Evolutionary conservation across 1,284 basidiomycete genomes (phyloP).

Genomic region (Puccinia polysora): DNA sequence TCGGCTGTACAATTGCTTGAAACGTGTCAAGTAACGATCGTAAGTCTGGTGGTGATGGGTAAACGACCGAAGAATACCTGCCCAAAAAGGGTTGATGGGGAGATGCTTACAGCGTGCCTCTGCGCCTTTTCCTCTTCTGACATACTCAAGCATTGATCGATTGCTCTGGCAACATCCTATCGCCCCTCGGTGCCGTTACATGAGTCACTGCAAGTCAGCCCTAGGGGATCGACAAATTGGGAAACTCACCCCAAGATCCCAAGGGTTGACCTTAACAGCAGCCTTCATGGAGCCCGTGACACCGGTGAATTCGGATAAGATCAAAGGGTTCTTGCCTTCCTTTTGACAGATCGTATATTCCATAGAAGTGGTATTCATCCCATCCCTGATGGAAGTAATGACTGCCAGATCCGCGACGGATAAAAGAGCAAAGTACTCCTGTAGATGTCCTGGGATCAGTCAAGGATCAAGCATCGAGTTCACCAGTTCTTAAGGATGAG

Average conservation of each 20-base stretch:
- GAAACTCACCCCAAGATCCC: constrained; percentile 71
- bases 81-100: no score
- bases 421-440: constrained; percentile 96
- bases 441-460: neutral
- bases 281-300: constrained; percentile 81
- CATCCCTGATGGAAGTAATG: constrained; percentile 91
- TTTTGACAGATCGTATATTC: constrained; percentile 92
- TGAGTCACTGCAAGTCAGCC: constrained; percentile 44
- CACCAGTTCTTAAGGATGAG: no score
- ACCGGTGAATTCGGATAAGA: constrained; percentile 96
- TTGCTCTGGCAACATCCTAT: constrained; percentile 86
- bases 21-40: neutral
- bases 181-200: constrained; percentile 32
- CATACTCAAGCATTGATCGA: constrained; percentile 83
- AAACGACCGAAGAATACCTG: neutral
- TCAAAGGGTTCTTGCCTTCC: constrained; percentile 72
- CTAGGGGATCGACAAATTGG: neutral
- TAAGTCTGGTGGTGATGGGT: neutral
- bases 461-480: constrained; percentile 5
- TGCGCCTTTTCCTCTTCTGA: constrained; percentile 67
- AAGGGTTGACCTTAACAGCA: constrained; percentile 68
- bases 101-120: constrained; percentile 65
- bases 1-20: constrained; percentile 65
- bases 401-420: constrained; percentile 90
- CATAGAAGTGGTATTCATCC: constrained; percentile 99